Percentiles rank a stretch among this genome's conserved stretches.
phyloP scores from a whole-genome alignment of 192 early-diverging fungal genomes.

The Podila clonocystis region DNA sequence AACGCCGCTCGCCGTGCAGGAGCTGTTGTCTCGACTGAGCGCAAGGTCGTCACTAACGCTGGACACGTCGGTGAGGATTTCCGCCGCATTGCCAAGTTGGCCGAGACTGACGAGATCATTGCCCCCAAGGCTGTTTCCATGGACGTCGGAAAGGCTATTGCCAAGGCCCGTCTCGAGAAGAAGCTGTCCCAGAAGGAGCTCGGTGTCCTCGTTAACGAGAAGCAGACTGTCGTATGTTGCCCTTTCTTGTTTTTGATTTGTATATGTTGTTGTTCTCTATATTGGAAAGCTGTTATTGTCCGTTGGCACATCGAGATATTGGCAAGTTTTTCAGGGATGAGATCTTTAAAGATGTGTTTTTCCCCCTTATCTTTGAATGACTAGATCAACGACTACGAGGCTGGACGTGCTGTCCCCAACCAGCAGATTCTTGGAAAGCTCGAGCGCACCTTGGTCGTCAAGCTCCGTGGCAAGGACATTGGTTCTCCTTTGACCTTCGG shows the following conservation, averaged over 20 bases:
- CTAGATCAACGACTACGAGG: conserved; percentile 91
- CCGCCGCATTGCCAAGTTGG: conserved; percentile 85
- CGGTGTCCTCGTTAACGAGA: conserved; percentile 91
- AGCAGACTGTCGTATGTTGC: conserved; percentile 77
- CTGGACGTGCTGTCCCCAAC: conserved; percentile 86
- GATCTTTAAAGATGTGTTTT: not conserved
- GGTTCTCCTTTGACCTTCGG: conserved; percentile 48
- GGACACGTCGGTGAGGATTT: conserved; percentile 72
- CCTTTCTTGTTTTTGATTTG: not conserved
- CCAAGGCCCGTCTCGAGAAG: conserved; percentile 81
- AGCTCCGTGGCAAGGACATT: conserved; percentile 82
- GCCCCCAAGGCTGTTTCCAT: conserved; percentile 73
- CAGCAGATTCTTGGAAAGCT: conserved; percentile 91
- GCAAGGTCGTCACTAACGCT: conserved; percentile 74
- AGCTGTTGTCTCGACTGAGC: conserved; percentile 75
- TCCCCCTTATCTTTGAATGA: conserved; percentile 1
- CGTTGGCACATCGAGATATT: not conserved
- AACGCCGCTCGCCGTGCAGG: conserved; percentile 82
- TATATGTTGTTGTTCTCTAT: conserved; percentile 5
- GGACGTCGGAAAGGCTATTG: conserved; percentile 84
- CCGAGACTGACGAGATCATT: conserved; percentile 87
- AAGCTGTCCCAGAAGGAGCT: conserved; percentile 90
- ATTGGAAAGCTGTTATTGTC: not conserved
- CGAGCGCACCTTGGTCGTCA: conserved; percentile 89
- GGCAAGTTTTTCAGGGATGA: not conserved